Evolutionary conservation across 73 alveolate genomes (phyloP), one percentile per base, ranked within the genome.

Genomic region (Symbiodinium natans): DNA sequence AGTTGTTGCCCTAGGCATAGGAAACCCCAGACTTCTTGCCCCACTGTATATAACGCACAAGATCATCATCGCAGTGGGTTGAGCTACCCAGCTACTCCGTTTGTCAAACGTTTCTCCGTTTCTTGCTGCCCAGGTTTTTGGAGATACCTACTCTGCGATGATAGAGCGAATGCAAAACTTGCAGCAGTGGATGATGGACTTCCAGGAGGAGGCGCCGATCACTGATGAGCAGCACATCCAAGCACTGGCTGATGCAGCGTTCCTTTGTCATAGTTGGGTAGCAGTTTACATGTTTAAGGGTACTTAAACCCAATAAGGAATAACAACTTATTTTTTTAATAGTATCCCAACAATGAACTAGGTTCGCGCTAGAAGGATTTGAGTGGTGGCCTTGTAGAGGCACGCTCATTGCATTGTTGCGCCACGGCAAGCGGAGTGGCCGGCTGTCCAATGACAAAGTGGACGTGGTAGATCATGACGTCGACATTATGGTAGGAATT

Each of bases 311-410:
- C n/a, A n/a, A n/a, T n/a, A n/a, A n/a, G n/a, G n/a, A n/a, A n/a
- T n/a, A n/a, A n/a, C n/a, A n/a, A n/a, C n/a, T n/a, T n/a, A n/a
- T n/a, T n/a, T n/a, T n/a, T n/a, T 84, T 84, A 48, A 21, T 48
- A 5, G 40, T 33, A 29, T n/a, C n/a, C n/a, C n/a, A n/a, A n/a
- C n/a, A n/a, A n/a, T n/a, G n/a, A n/a, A n/a, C n/a, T n/a, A n/a
- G n/a, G n/a, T n/a, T n/a, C n/a, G n/a, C n/a, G n/a, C 21, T 27
- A 27, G 68, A 52, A 52, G 68, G 68, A 27, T 52, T 52, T 21
- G 96, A 89, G 68, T 89, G 96, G 96, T 89, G 96, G 96, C 96
- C 96, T 1, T 89, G 96, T 27, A 84, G 96, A 1, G 96, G 96
- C 25, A 89, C 96, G 6, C 41, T 89, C 38, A 89, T 89, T 0